Percentiles rank a stretch among this genome's conserved stretches.
Conservation (phyloP, 805 yeast species). For the Saccharomycopsis javanensis region DNA sequence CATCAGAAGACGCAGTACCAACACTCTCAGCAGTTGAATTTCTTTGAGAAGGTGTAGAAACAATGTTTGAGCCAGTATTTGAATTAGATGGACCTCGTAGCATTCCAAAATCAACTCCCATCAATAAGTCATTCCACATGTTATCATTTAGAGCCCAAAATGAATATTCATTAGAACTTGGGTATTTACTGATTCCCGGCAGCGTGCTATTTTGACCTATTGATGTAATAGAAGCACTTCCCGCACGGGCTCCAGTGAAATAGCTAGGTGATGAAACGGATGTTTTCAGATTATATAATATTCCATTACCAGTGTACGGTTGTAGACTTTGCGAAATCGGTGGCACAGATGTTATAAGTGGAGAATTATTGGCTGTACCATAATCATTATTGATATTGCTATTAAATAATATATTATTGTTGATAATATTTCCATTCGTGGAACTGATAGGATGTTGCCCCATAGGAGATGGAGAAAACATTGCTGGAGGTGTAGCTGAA, state of each 20-base stretch:
- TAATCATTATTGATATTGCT: not conserved
- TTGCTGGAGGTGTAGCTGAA: not conserved
- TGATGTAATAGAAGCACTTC: not conserved
- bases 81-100: not conserved
- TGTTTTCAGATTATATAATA: not conserved
- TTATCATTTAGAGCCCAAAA: slow-evolving; percentile 55
- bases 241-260: not conserved
- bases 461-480: slow-evolving; percentile 1
- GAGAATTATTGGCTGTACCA: not conserved
- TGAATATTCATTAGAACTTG: slow-evolving; percentile 30
- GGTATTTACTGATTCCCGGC: not conserved
- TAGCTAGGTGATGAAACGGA: not conserved
- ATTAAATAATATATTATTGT: not conserved
- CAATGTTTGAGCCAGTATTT: not conserved
- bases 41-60: not conserved
- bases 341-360: not conserved
- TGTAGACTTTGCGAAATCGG: not conserved
- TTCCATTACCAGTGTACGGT: not conserved
- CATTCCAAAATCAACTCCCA: slow-evolving; percentile 14
- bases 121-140: slow-evolving; percentile 48
- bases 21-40: not conserved
- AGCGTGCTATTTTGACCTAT: not conserved
- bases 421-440: not conserved
- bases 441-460: not conserved
- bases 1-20: not conserved